Conservation (phyloP, 163 green algal genomes). For the Volvox carteri region DNA sequence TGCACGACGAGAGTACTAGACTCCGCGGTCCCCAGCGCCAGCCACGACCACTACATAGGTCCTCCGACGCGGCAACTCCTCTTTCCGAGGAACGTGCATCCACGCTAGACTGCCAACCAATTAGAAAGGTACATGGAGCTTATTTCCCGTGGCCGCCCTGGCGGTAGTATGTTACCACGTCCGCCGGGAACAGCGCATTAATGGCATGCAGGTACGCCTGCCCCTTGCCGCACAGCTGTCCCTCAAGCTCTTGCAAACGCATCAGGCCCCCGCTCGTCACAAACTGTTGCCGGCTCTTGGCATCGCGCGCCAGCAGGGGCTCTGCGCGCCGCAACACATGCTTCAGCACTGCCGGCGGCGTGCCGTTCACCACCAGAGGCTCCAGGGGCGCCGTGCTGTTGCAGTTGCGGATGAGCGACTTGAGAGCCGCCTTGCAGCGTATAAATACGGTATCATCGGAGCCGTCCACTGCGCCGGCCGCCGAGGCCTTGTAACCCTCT, state of each 20-base stretch:
- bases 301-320: conserved; percentile 47
- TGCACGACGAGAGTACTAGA: too few species aligned
- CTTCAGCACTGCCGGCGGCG: conserved; percentile 58
- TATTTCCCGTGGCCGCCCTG: conserved; percentile 19
- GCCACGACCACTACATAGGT: too few species aligned
- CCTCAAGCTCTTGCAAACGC: conserved; percentile 59
- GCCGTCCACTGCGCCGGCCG: neutral
- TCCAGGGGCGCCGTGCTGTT: conserved; percentile 55
- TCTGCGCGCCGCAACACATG: conserved; percentile 57
- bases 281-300: conserved; percentile 62
- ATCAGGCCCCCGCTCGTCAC: conserved; percentile 65
- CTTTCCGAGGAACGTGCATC: too few species aligned
- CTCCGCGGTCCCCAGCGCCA: too few species aligned
- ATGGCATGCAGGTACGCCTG: conserved; percentile 31
- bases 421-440: conserved; percentile 61
- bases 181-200: conserved; percentile 60
- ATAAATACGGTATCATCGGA: neutral
- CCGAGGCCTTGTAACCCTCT: conserved; percentile 43
- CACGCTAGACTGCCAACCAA: too few species aligned
- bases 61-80: too few species aligned
- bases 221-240: conserved; percentile 37
- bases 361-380: conserved; percentile 49
- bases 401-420: conserved; percentile 60
- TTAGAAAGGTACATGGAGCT: too few species aligned
- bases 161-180: conserved; percentile 65